These are phyloP conservation scores for Ceratocystis diversiconidia DNA, from an alignment of 2,329 filamentous ascomycete genomes.

Conservation along the genomic window DNA sequence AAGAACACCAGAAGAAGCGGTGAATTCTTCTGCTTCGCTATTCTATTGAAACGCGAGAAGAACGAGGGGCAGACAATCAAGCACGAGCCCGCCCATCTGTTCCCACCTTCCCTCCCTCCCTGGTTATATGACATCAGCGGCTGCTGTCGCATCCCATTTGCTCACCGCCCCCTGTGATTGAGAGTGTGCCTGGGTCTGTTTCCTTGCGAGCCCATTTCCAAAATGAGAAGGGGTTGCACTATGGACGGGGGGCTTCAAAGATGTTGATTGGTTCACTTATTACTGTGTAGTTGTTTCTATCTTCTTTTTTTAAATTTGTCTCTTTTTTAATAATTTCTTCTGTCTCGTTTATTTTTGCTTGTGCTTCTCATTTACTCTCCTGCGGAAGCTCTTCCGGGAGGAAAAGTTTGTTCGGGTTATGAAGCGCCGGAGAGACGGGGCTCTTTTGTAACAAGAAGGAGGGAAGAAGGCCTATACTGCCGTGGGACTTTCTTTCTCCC, in stretches of 20 bases:
- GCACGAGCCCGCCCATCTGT: neutral
- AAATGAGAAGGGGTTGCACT: neutral
- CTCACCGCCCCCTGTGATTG: slow-evolving; percentile 6
- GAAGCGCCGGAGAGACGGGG: neutral
- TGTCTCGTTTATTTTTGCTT: neutral
- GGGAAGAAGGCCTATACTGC: neutral
- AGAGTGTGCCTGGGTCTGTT: neutral
- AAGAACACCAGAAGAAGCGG: neutral
- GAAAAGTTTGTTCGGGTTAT: neutral
- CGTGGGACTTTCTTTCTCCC: neutral
- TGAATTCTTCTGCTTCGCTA: neutral
- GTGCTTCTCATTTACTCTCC: neutral
- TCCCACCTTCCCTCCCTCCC: neutral
- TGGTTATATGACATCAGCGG: neutral
- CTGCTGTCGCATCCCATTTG: neutral
- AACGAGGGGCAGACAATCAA: neutral
- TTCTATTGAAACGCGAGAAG: neutral
- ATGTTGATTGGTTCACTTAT: neutral
- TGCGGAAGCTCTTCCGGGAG: neutral
- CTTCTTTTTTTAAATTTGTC: neutral
- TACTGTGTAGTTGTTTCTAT: neutral
- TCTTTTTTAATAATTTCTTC: neutral
- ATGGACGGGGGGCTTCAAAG: neutral
- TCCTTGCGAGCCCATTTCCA: neutral
- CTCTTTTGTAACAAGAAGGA: neutral